These are phyloP conservation scores for Alternaria sp. DNA, from an alignment of 2,329 filamentous ascomycete genomes.

Conservation along the genomic window DNA sequence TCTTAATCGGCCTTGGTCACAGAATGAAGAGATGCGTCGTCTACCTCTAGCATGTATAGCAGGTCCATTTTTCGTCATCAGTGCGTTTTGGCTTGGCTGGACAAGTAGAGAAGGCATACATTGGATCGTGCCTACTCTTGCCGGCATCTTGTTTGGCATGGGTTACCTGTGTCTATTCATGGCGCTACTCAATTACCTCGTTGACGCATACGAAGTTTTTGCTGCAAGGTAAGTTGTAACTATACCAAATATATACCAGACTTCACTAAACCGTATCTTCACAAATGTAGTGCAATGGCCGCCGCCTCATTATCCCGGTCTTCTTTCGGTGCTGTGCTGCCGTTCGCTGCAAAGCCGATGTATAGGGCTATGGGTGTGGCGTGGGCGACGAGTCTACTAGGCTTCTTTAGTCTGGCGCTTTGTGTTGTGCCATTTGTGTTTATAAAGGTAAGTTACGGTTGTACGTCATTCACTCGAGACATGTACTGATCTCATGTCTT, in stretches of 20 bases:
- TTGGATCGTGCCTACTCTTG: conserved; percentile 55
- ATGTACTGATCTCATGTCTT: too few species aligned
- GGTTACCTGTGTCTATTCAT: conserved; percentile 61
- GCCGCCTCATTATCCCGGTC: conserved; percentile 84
- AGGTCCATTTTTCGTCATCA: conserved; percentile 64
- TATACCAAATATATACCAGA: neutral
- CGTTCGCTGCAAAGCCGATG: conserved; percentile 62
- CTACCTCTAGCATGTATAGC: conserved; percentile 76
- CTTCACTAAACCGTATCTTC: neutral
- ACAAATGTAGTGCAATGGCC: conserved; percentile 68
- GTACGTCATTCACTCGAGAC: too few species aligned
- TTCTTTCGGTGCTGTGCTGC: conserved; percentile 72
- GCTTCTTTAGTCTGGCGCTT: conserved; percentile 59
- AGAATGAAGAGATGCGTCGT: conserved; percentile 71
- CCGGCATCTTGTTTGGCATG: conserved; percentile 55
- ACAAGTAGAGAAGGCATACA: conserved; percentile 48
- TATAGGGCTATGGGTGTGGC: conserved; percentile 73
- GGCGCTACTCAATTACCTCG: conserved; percentile 67
- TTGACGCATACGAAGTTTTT: conserved; percentile 74
- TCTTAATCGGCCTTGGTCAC: conserved; percentile 63
- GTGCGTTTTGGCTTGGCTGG: conserved; percentile 56
- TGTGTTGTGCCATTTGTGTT: conserved; percentile 67
- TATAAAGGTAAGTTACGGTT: conserved; percentile 45
- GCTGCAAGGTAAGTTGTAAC: conserved; percentile 61
- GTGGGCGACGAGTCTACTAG: conserved; percentile 67